These are phyloP conservation scores for Pichia sp. DNA, from an alignment of 1,139 yeast genomes.

Conservation along the genomic window DNA sequence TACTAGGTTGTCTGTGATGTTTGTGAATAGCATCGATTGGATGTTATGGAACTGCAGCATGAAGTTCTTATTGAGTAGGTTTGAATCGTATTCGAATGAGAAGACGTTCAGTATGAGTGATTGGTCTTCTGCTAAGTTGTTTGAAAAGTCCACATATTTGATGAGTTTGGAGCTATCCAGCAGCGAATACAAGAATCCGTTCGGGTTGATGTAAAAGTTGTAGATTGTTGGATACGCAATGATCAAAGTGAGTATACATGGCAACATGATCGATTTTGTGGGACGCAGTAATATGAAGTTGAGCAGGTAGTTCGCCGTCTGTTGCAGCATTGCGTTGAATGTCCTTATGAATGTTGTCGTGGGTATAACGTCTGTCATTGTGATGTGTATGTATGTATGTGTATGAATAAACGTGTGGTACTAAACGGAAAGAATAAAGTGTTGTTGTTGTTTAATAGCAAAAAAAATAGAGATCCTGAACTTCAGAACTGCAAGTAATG, in stretches of 20 bases:
- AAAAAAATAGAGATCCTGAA: too few species aligned
- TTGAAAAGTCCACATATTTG: neutral
- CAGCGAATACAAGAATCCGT: neutral
- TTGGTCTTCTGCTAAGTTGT: neutral
- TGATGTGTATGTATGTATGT: neutral
- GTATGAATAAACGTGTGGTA: neutral
- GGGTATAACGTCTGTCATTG: neutral
- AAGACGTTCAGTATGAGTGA: neutral
- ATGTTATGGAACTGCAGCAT: neutral
- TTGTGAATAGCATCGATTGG: neutral
- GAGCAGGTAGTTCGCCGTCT: neutral
- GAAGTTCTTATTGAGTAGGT: neutral
- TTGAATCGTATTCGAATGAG: neutral
- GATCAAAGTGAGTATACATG: neutral
- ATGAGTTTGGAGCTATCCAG: neutral
- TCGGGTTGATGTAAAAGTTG: neutral
- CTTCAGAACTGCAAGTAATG: too few species aligned
- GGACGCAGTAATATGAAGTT: conserved; percentile 18
- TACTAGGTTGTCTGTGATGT: too few species aligned
- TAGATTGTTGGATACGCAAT: neutral
- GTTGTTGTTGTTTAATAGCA: too few species aligned
- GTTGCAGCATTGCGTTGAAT: neutral
- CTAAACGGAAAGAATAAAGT: too few species aligned
- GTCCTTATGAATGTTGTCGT: neutral
- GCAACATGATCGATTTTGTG: conserved; percentile 19